Evolutionary conservation across 2,329 filamentous ascomycete species (phyloP), one percentile per base, ranked within the genome.

Genomic region (Trichoderma sp.): DNA sequence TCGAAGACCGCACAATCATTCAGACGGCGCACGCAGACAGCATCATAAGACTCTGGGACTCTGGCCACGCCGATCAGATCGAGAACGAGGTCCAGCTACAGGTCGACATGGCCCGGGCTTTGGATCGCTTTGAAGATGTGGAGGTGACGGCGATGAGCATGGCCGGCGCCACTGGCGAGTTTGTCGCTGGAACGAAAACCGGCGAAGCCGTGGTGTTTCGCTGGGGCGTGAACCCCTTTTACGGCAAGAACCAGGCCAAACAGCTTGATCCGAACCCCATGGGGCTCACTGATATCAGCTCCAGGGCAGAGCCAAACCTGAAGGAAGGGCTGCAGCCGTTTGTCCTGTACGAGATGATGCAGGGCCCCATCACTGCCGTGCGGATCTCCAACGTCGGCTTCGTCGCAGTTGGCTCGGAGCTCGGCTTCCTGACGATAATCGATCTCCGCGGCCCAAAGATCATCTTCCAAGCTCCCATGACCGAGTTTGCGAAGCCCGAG

Each of bases 331-430:
- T 97, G 3, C 80, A 96, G 68, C 95, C 95, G 1, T 84, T 91
- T 68, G 87, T 90, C 1, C 79, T 98, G 39, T 88, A 97, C 66
- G 88, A 96, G 74, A 91, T 94, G 83, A 86, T 90, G 74, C 88
- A 93, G 72, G 95, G 93, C 0, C 82, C 91, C 1, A 88, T 97
- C 39, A 93, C 87, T 24, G 90, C 90, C 1, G 74, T 96, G 44
- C 90, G 91, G 65, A 87, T 95, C 64, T 95, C 93, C n/a, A 92
- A 97, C 75, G 88, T 98, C 14, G 95, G 95, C 0, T 99, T 99
- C 73, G 86, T 96, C 12, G 93, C 90, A 12, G 88, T 90, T 34
- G 95, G 93, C 0, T 97, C 93, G 10, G 90, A 96, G 75, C 86
- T 87, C 45, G 95, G 95, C 2, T 87, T 87, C 68, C 77, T 99